These are phyloP conservation scores for rapeseed (Brassica napus) DNA, from an alignment of 345 rosid genomes.

Conservation along the genomic window Da-Ae NC_063445.1:50027001-50027500, in stretches of 20 bases:
- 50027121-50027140: slow-evolving; percentile 29
- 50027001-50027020: slow-evolving; percentile 98
- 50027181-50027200: slow-evolving; percentile 45
- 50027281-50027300: slow-evolving; percentile 23
- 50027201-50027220: slow-evolving; percentile 27
- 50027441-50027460: slow-evolving; percentile 45
- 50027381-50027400: slow-evolving; percentile 81
- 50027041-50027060: slow-evolving; percentile 87
- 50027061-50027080: slow-evolving; percentile 86
- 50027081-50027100: slow-evolving; percentile 70
- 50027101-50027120: slow-evolving; percentile 60
- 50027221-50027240: slow-evolving; percentile 26
- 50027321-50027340: slow-evolving; percentile 51
- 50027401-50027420: slow-evolving; percentile 49
- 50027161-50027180: slow-evolving; percentile 45
- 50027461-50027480: slow-evolving; percentile 20
- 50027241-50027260: slow-evolving; percentile 52
- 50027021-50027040: slow-evolving; percentile 68
- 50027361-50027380: slow-evolving; percentile 48
- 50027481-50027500: slow-evolving; percentile 33
- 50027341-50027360: slow-evolving; percentile 53
- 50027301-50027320: slow-evolving; percentile 50
- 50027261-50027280: slow-evolving; percentile 46
- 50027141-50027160: slow-evolving; percentile 12
- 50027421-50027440: slow-evolving; percentile 52